Percentiles rank a stretch among this genome's conserved stretches.
phyloP scores from a whole-genome alignment of 208 protist species.

The Porcisia deanei region DNA sequence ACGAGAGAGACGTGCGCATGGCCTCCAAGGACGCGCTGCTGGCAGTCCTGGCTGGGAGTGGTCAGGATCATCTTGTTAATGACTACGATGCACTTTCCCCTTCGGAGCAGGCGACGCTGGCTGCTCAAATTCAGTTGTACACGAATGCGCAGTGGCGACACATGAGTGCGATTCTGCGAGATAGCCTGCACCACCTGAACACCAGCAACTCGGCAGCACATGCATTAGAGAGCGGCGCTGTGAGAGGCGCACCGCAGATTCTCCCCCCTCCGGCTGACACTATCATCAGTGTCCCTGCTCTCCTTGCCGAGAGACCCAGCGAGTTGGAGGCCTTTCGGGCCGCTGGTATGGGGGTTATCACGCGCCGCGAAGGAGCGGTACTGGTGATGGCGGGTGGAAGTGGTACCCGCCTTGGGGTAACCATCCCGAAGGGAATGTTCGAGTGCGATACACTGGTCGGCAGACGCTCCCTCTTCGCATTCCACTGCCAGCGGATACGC shows the following conservation, averaged over 20 bases:
- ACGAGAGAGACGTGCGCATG: background rate
- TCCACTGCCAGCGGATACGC: slow-evolving; percentile 95
- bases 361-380: slow-evolving; percentile 84
- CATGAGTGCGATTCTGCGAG: slow-evolving; percentile 42
- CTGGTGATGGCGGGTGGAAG: slow-evolving; percentile 98
- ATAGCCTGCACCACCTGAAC: slow-evolving; percentile 33
- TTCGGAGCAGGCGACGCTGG: slow-evolving; percentile 25
- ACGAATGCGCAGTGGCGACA: slow-evolving; percentile 39
- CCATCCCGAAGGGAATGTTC: slow-evolving; percentile 96
- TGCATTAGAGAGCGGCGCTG: background rate
- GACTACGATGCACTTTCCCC: slow-evolving; percentile 35
- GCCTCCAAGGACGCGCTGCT: slow-evolving; percentile 29
- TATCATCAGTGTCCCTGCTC: slow-evolving; percentile 34
- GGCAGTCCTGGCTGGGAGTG: slow-evolving; percentile 28
- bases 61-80: slow-evolving; percentile 52
- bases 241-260: slow-evolving; percentile 3
- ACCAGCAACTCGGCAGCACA: background rate
- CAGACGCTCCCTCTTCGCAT: slow-evolving; percentile 93
- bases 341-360: slow-evolving; percentile 80
- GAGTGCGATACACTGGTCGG: slow-evolving; percentile 59
- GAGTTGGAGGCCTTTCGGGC: slow-evolving; percentile 22
- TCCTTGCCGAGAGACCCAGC: slow-evolving; percentile 9
- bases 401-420: slow-evolving; percentile 97
- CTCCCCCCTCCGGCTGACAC: slow-evolving; percentile 30
- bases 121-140: slow-evolving; percentile 30